These are phyloP conservation scores for Imleria badia DNA, from an alignment of 768 basidiomycete species.

Conservation along the genomic window DNA sequence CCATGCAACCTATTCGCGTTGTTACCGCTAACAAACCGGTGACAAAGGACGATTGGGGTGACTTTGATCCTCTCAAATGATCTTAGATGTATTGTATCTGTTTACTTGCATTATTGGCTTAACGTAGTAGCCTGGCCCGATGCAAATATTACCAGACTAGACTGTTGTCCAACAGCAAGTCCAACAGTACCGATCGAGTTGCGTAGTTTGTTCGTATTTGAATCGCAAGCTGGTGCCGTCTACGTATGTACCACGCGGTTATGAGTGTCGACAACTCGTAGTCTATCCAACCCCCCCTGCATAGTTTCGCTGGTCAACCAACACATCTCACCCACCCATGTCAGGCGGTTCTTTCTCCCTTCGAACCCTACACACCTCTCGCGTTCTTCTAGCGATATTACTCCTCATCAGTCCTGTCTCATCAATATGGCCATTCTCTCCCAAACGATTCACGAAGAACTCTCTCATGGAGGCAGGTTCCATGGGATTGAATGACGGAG, in stretches of 20 bases:
- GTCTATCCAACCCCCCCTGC: not conserved
- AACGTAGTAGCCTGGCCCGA: too few relatives aligned
- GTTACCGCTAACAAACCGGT: slow-evolving; percentile 43
- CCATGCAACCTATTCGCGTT: slow-evolving; percentile 51
- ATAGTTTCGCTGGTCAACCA: not conserved
- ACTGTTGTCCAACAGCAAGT: too few relatives aligned
- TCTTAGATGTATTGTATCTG: slow-evolving; percentile 5
- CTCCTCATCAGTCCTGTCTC: slow-evolving; percentile 22
- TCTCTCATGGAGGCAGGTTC: slow-evolving; percentile 77
- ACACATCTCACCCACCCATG: slow-evolving; percentile 11
- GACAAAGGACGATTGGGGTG: slow-evolving; percentile 72
- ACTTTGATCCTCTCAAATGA: slow-evolving; percentile 67
- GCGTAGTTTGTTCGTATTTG: slow-evolving; percentile 28
- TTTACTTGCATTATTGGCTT: not conserved
- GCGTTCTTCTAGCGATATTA: slow-evolving; percentile 14
- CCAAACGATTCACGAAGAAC: slow-evolving; percentile 84
- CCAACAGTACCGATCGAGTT: not conserved
- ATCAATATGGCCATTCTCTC: slow-evolving; percentile 78
- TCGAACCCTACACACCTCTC: not conserved
- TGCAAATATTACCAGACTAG: not conserved
- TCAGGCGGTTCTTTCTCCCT: not conserved
- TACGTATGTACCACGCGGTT: not conserved
- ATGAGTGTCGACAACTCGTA: slow-evolving; percentile 3
- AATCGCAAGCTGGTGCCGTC: slow-evolving; percentile 4
- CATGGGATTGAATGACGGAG: slow-evolving; percentile 71